These are phyloP conservation scores for Plantago elongata DNA, from an alignment of 257 asterid species.

Conservation along the genomic window DNA sequence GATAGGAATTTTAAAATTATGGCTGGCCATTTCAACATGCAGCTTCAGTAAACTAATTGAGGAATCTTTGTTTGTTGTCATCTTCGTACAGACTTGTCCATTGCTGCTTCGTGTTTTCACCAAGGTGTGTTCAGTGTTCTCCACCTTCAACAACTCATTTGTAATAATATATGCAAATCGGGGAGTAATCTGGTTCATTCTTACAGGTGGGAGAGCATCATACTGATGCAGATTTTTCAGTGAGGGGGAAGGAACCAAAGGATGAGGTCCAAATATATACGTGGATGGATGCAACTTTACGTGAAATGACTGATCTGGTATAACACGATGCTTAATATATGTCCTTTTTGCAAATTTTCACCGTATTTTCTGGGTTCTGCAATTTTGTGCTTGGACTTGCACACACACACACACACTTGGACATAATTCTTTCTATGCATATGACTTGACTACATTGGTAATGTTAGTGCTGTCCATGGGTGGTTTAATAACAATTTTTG, in stretches of 20 bases:
- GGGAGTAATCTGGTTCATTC: conserved; percentile 4
- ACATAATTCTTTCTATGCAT: not conserved
- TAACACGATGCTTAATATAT: conserved; percentile 2
- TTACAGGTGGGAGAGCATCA: conserved; percentile 88
- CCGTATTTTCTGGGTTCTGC: conserved; percentile 9
- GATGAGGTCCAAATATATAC: conserved; percentile 98
- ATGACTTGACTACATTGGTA: too few species aligned
- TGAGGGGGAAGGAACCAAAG: conserved; percentile 97
- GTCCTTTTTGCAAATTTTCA: not conserved
- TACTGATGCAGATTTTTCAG: conserved; percentile 72
- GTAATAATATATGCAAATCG: not conserved
- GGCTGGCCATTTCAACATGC: not conserved
- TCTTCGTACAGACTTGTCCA: conserved; percentile 63
- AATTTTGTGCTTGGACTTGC: not conserved
- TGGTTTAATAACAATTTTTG: too few species aligned
- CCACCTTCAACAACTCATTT: not conserved
- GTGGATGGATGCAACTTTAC: conserved; percentile 98
- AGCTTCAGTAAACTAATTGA: not conserved
- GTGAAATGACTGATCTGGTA: conserved; percentile 98
- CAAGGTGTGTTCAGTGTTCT: conserved; percentile 54
- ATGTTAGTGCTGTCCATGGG: too few species aligned
- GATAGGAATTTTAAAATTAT: not conserved
- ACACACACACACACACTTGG: not conserved
- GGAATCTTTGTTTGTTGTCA: not conserved
- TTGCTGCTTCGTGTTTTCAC: conserved; percentile 83